Conservation (phyloP, 2,329 filamentous ascomycete genomes). For the Boeremia lycopersici region DNA sequence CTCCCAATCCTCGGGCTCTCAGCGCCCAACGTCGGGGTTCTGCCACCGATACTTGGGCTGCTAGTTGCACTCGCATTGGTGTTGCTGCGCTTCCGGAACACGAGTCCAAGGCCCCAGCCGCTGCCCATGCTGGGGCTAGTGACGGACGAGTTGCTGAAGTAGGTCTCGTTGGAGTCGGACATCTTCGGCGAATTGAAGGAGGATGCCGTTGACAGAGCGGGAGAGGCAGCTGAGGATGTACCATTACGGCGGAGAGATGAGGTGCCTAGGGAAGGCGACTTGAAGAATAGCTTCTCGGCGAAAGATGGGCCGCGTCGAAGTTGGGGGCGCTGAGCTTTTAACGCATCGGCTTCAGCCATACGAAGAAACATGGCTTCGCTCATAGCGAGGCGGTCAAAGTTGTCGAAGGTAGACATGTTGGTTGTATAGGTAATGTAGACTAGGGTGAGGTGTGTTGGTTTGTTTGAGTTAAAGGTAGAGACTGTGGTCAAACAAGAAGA, state of each 20-base stretch:
- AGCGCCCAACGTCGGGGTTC: slow-evolving; percentile 7
- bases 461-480: slow-evolving; percentile 3
- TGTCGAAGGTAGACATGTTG: slow-evolving; percentile 17
- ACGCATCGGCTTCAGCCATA: slow-evolving; percentile 13
- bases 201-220: slow-evolving; percentile 9
- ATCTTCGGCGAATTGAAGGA: slow-evolving; percentile 10
- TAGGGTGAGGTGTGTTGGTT: neutral
- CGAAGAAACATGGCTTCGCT: slow-evolving; percentile 16
- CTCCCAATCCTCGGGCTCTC: slow-evolving; percentile 8
- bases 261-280: slow-evolving; percentile 13
- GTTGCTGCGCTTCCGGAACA: slow-evolving; percentile 12
- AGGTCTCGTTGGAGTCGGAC: neutral
- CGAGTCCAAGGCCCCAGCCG: slow-evolving; percentile 15
- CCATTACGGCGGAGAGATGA: slow-evolving; percentile 8
- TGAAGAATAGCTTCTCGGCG: slow-evolving; percentile 13
- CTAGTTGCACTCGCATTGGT: slow-evolving; percentile 10
- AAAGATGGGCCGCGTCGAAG: slow-evolving; percentile 9
- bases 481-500: slow-evolving; percentile 5
- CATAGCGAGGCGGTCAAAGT: slow-evolving; percentile 20
- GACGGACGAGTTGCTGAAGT: slow-evolving; percentile 5
- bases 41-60: slow-evolving; percentile 12
- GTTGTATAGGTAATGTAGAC: neutral
- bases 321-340: neutral
- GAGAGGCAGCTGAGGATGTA: neutral
- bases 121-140: slow-evolving; percentile 14